phyloP scores from a whole-genome alignment of 805 yeast genomes.

The Ogataea henricii region DNA sequence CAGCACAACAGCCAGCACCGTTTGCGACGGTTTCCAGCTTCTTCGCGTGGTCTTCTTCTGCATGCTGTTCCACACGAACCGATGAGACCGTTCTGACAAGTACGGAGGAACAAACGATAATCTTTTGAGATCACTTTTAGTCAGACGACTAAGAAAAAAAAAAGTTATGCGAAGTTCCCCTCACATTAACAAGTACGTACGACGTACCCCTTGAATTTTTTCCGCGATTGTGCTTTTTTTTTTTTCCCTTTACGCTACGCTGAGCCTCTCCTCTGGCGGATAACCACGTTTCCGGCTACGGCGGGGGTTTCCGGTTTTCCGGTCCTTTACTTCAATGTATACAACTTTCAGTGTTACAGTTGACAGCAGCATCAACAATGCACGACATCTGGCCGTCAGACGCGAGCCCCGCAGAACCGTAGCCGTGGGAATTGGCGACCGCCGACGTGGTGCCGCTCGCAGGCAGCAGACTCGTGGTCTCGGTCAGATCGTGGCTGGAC shows the following conservation, averaged over 20 bases:
- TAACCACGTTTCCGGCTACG: background rate
- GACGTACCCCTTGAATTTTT: background rate
- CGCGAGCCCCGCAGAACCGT: conserved; percentile 37
- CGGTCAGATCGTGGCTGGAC: conserved; percentile 20
- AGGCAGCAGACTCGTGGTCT: conserved; percentile 18
- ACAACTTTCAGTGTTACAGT: conserved; percentile 51
- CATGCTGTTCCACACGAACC: background rate
- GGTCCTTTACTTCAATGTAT: conserved; percentile 19
- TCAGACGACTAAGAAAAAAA: background rate
- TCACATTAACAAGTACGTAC: background rate
- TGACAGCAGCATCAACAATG: conserved; percentile 52
- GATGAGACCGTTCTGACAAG: no score
- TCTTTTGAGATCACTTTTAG: no score
- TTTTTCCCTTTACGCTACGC: no score
- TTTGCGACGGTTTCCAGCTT: background rate
- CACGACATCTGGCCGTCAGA: conserved; percentile 40
- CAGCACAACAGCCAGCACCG: background rate
- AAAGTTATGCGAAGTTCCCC: background rate
- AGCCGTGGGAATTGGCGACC: conserved; percentile 34
- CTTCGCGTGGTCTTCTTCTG: background rate
- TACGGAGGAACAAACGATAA: no score
- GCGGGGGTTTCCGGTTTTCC: background rate
- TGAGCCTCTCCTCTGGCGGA: no score
- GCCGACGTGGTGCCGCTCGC: conserved; percentile 8
- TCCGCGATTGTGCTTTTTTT: background rate